Percentiles rank a stretch among this genome's conserved stretches.
Evolutionary conservation across 2,329 filamentous ascomycete species (phyloP).

Genomic region (Fusarium goolgardi): DNA sequence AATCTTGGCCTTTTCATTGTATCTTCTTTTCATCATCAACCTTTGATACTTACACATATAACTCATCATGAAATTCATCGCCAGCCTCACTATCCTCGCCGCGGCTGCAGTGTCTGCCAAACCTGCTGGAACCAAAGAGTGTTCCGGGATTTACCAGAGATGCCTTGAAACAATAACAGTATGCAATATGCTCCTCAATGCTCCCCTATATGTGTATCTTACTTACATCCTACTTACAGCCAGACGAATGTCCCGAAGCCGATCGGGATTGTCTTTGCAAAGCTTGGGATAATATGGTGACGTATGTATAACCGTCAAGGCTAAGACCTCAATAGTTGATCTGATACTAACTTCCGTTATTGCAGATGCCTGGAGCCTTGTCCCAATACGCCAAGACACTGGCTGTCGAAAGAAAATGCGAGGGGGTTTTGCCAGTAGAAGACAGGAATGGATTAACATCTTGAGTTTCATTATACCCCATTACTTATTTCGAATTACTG

Average conservation of each 20-base stretch:
- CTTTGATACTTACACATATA: no score
- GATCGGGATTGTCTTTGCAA: slow-evolving; percentile 14
- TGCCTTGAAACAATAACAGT: slow-evolving; percentile 20
- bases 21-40: background rate
- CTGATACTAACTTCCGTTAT: fast-evolving
- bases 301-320: background rate
- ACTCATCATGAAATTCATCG: slow-evolving; percentile 4
- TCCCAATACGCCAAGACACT: background rate
- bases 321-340: fast-evolving
- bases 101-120: background rate
- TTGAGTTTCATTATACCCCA: background rate
- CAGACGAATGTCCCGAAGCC: slow-evolving; percentile 1
- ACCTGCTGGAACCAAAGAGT: background rate
- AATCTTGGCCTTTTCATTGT: no score
- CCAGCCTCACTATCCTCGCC: background rate
- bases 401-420: slow-evolving; percentile 19
- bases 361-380: slow-evolving; percentile 7
- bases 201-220: background rate
- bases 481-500: no score
- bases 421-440: slow-evolving; percentile 10
- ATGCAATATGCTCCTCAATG: background rate
- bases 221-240: slow-evolving; percentile 1
- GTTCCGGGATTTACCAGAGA: slow-evolving; percentile 8
- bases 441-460: background rate
- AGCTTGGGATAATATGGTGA: slow-evolving; percentile 14